Base-by-base conservation (phyloP, 2,329 filamentous ascomycete species). In the Sarocladiaceae sp. region DNA sequence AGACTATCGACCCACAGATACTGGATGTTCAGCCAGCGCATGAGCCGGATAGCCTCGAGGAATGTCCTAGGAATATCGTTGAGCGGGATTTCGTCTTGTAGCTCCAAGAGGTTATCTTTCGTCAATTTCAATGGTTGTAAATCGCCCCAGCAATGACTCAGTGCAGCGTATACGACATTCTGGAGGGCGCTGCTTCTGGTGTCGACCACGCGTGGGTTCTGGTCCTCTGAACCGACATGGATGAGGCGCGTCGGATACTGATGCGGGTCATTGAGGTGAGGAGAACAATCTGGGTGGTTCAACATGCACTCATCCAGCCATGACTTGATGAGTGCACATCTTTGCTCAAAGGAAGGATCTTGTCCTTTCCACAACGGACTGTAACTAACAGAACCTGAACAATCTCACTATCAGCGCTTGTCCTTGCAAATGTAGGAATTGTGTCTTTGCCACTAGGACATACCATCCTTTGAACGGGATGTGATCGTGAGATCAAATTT, bases 101-200 rank as follows among this genome's bases (percentile, higher is more conserved):
- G 18, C 23, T 46, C 6, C 6, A 15, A 11, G 6, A 46, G 11
- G n/a, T 8, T 46, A 10, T 7, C 22, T 28, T 4, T 28, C 4
- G 40, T 20, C 23, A 25, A 10, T 4, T 17, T n/a, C 40, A 46
- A 10, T 3, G 22, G 22, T 4, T 20, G 40, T 4, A 29, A 6
- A n/a, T 29, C 23, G 11, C 40, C 40, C 40, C 40, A 46, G 40
- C 40, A 46, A 28, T 46, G 40, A 17, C 40, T 46, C 11, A 46
- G 18, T 4, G 40, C 23, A 10, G 40, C 25, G 17, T 46, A 46
- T 15, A 4, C n/a, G 12, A 17, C 12, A 4, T 46, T n/a, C 3
- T 22, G 29, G 22, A n/a, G 17, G 18, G 4, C 23, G n/a, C 4
- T 12, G n/a, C 12, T 25, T 15, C 23, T 46, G 11, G 40, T 46